Evolutionary conservation across 768 basidiomycete species (phyloP), one percentile per base, ranked within the genome.

Genomic region (Royoungia palumana): DNA sequence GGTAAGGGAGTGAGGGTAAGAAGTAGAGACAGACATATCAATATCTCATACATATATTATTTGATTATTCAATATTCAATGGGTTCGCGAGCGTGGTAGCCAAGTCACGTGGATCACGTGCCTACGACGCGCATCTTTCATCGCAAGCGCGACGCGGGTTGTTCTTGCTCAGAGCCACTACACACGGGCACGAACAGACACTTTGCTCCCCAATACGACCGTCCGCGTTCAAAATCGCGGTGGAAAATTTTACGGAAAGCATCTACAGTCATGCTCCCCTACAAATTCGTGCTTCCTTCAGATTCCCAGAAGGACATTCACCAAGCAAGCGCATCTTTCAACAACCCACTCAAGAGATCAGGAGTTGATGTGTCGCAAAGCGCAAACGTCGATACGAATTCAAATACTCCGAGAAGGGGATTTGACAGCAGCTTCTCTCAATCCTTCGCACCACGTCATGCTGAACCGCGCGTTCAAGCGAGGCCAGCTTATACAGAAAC

Each of bases 21-120:
- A 32, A 32, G 32, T 32, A 3, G 11, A 32, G 14, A 32, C 13
- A 13, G 32, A 14, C 14, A 6, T 42, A 35, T 38, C 8, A 37
- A 27, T 24, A 34, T 17, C 9, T 43, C 5, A 2, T 4, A 2
- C 5, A 32, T 34, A 32, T 51, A 17, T 43, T 42, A 37, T 28
- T 44, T 12, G 30, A 25, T 38, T n/a, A 21, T 36, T 14, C 6
- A 32, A 32, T n/a, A n/a, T n/a, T n/a, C n/a, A n/a, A n/a, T n/a
- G n/a, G n/a, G 28, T 28, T 13, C 28, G 5, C 6, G 28, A 28
- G 28, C n/a, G n/a, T n/a, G n/a, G n/a, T 28, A 27, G 25, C 25
- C 25, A 27, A 10, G 16, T 58, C 56, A 58, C 48, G 46, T 47
- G 46, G 1, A 14, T 58, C 60, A 58, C 59, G 47, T 60, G 61